Evolutionary conservation across 441 rosid species (phyloP), one percentile per base, ranked within the genome.

Genomic region (Populus trichocarpa): DNA sequence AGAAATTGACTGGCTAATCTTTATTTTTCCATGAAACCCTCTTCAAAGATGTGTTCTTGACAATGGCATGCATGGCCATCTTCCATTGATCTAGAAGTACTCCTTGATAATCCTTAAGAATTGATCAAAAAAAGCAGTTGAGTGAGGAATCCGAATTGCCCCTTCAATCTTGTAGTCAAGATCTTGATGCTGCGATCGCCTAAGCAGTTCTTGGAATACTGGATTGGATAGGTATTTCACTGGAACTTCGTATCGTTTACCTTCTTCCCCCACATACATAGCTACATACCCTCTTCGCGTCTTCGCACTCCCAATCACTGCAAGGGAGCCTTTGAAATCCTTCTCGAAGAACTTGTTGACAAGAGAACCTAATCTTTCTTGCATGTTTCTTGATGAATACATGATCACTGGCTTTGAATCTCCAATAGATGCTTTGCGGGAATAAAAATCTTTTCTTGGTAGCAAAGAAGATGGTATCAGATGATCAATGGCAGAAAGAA

Each of bases 231-330:
- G 20, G 22, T 33, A 71, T 14, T 10, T 28, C 14, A 75, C 9
- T 0, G 83, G 83, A 71, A 80, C 69, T 59, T 50, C 59, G 22
- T 72, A 80, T 22, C 73, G 74, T 26, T 71, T 59, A 14, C 8
- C 32, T 28, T 72, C 67, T 38, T 69, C 59, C 0, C 72, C 72
- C 6, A 73, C 76, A 5, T 33, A 78, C 22, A 59, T 35, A 2
- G 68, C 53, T 11, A 67, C 9, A 7, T 20, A 68, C 6, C 36
- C 67, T 16, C 3, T 32, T 38, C 28, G 30, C 23, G 68, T 38
- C 59, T 13, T 46, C 57, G 20, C 57, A 13, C 20, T 5, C 57
- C 20, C 20, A 46, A 4, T 13, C 20, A 46, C 57, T 46, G 57
- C 57, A 46, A 46, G 16, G 6, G 57, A 46, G 20, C 57, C 57